Base-by-base conservation (phyloP, 306 rosid species). In the Pueraria montana region DNA sequence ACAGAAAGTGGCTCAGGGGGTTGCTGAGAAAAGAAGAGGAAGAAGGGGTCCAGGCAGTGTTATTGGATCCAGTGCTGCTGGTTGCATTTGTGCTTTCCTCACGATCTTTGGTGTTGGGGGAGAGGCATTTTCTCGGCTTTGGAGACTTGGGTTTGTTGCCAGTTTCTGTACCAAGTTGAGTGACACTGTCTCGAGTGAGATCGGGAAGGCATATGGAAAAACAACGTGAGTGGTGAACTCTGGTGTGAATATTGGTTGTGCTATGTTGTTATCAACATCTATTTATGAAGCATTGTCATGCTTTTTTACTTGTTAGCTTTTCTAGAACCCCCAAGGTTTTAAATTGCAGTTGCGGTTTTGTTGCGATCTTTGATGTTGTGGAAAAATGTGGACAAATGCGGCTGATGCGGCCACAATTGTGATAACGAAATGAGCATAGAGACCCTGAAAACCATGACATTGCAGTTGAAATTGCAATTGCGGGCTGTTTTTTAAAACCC, bases 41-140 rank as follows among this genome's bases (percentile, higher is more conserved):
- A 90, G 98, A 87, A 91, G 99, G 89, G 99, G 99, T 43, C 99
- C 97, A 0, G 87, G 95, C 27, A 96, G 99, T 87, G 99, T 96
- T 49, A 84, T 96, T 80, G 98, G 99, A 84, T 96, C 99, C 68
- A 94, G 99, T 87, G 93, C 97, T 78, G 99, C 99, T 20, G 97
- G 99, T 79, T 96, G 99, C 63, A 16, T 92, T 80, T 96, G 93
- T 85, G 95, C 98, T 16, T 87, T 91, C 78, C 92, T 96, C 38
- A 59, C 91, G 1, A 94, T 96, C 80, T 87, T 74, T 78, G 84
- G 86, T 74, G 89, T 86, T 36, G 97, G 99, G 72, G 99, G 98
- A 46, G 77, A 76, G 49, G 87, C 94, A 11, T 91, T 84, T 83
- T 55, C 86, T 30, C 90, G 69, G 83, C 91, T 96, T 38, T 96